phyloP scores from a whole-genome alignment of 2,329 filamentous ascomycete species.

The Penicillium paneum region DNA sequence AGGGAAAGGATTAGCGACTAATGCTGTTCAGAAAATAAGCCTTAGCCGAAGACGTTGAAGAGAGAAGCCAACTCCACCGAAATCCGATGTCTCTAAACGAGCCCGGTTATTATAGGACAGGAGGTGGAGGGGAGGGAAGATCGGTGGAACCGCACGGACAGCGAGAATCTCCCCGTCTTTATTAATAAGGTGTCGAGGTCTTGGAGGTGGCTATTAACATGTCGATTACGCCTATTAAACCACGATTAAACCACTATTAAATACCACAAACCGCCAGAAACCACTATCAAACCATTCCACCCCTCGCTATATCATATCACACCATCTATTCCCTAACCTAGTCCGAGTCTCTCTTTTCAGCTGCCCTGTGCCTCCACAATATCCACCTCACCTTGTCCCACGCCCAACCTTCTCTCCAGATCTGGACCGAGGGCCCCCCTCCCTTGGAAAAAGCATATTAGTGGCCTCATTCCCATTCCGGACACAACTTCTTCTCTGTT shows the following conservation, averaged over 20 bases:
- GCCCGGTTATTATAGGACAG: not conserved
- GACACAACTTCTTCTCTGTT: not conserved
- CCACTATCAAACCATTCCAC: no score
- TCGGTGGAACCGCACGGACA: not conserved
- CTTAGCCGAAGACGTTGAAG: not conserved
- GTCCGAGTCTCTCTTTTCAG: slow-evolving; percentile 1
- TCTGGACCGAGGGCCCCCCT: slow-evolving; percentile 20
- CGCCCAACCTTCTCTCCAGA: slow-evolving; percentile 15
- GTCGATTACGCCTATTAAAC: not conserved
- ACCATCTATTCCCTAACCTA: no score
- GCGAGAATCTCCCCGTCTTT: not conserved
- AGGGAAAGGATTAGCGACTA: slow-evolving; percentile 2
- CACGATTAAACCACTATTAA: not conserved
- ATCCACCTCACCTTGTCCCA: not conserved
- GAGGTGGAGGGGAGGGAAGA: not conserved
- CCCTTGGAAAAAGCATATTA: not conserved
- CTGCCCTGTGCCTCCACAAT: slow-evolving; percentile 3
- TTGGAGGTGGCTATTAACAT: no score
- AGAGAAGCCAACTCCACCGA: not conserved
- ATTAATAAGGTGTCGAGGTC: not conserved
- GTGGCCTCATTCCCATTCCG: slow-evolving; percentile 1
- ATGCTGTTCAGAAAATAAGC: not conserved
- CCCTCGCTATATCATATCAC: no score
- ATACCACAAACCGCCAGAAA: no score
- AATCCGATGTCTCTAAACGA: not conserved